A percentile compares a stretch with the other conserved stretches of the same genome.
These are phyloP conservation scores for Panicum hallii DNA, from an alignment of 202 grass and related monocot genomes.

Conservation along the genomic window DNA sequence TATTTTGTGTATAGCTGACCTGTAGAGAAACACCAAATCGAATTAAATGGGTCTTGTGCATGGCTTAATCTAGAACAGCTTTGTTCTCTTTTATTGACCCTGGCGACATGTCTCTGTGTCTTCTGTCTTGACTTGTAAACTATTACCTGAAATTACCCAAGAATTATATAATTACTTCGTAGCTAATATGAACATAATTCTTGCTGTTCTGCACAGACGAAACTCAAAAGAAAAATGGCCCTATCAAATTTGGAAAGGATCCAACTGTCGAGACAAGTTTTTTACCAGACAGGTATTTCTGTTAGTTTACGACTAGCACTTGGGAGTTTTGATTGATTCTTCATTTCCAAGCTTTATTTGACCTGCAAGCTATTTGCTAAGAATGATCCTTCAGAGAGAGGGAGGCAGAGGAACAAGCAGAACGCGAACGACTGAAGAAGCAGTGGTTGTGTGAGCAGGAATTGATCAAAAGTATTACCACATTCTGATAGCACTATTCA, in stretches of 20 bases:
- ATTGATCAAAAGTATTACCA: slow-evolving; percentile 86
- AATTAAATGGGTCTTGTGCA: slow-evolving; percentile 6
- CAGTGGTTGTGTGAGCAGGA: slow-evolving; percentile 94
- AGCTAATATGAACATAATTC: slow-evolving; percentile 28
- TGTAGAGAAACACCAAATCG: slow-evolving; percentile 6
- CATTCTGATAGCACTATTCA: slow-evolving; percentile 35
- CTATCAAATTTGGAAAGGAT: slow-evolving; percentile 81
- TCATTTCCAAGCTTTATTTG: slow-evolving; percentile 55
- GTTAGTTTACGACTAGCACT: slow-evolving; percentile 39
- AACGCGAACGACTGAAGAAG: slow-evolving; percentile 79
- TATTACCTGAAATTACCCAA: slow-evolving; percentile 22
- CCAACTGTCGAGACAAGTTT: slow-evolving; percentile 96
- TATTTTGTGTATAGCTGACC: slow-evolving; percentile 4
- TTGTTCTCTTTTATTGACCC: slow-evolving; percentile 8
- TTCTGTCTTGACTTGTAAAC: background rate
- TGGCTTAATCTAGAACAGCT: background rate
- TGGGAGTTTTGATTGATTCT: slow-evolving; percentile 38
- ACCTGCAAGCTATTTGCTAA: slow-evolving; percentile 78
- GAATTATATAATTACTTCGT: background rate
- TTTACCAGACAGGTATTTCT: slow-evolving; percentile 92
- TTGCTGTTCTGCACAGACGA: slow-evolving; percentile 63
- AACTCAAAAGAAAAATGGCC: slow-evolving; percentile 60
- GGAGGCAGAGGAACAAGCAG: slow-evolving; percentile 96
- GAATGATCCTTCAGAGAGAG: slow-evolving; percentile 96
- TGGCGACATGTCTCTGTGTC: background rate